Evolutionary conservation across 352 stramenopile genomes (phyloP).

Genomic region (Pythium folliculosum): DNA sequence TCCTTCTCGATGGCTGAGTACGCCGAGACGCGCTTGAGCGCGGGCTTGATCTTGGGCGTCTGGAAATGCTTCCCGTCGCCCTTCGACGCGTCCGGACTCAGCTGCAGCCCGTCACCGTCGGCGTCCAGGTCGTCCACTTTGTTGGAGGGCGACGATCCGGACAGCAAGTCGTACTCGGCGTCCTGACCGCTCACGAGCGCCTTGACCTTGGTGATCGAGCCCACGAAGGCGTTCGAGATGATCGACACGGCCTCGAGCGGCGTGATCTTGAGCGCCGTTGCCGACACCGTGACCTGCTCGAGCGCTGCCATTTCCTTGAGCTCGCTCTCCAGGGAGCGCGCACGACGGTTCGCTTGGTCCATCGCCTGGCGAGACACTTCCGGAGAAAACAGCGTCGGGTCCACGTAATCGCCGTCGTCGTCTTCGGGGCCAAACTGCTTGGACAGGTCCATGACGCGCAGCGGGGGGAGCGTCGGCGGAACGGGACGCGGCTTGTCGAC

Average conservation of each 20-base stretch:
- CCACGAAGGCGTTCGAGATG: conserved; percentile 61
- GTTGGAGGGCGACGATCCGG: conserved; percentile 41
- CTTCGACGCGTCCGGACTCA: conserved; percentile 67
- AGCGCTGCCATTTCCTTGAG: conserved; percentile 70
- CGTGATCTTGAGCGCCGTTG: conserved; percentile 47
- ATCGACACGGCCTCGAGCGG: conserved; percentile 60
- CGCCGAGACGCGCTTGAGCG: conserved; percentile 77
- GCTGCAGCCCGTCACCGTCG: conserved; percentile 80
- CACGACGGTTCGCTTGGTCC: conserved; percentile 79
- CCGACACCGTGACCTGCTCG: conserved; percentile 30
- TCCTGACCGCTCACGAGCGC: conserved; percentile 55
- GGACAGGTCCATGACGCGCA: conserved; percentile 40
- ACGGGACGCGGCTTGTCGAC: conserved; percentile 40
- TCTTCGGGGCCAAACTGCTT: conserved; percentile 24
- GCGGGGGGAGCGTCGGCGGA: conserved; percentile 42
- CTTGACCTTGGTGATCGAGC: conserved; percentile 63
- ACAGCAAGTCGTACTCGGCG: conserved; percentile 78
- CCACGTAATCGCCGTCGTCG: conserved; percentile 68
- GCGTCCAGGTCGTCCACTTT: conserved; percentile 78
- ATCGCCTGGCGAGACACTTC: conserved; percentile 83
- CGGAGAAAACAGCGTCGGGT: conserved; percentile 78
- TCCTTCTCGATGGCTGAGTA: conserved; percentile 55
- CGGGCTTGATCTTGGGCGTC: conserved; percentile 47
- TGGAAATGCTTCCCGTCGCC: conserved; percentile 66
- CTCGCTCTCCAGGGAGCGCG: conserved; percentile 69